Base-by-base conservation (phyloP, 495 filamentous ascomycete species). In the Neurospora discreta region DNA sequence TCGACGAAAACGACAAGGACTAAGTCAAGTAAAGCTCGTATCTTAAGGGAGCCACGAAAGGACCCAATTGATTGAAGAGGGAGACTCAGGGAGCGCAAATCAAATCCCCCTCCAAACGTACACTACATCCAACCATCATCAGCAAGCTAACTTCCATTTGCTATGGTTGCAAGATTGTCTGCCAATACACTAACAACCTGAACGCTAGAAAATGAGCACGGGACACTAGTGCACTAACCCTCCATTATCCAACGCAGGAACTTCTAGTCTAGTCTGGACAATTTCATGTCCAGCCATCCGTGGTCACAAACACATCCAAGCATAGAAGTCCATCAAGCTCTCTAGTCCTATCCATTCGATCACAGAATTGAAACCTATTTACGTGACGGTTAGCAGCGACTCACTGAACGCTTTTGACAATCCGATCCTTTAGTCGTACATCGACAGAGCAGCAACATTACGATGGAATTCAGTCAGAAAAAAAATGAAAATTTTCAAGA, bases 151-250 rank as follows among this genome's bases (percentile, higher is more conserved):
- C 39, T 15, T 40, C 3, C 11, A 3, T 40, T 40, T 40, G 11
- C 39, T 10, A 41, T 41, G 5, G 16, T 41, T 16, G 18, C 44
- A 52, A 23, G 13, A 23, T 5, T 52, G 44, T 23, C 44, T 23
- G 9, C 23, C 44, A 52, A 2, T 23, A 0, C 20, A 26, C 10
- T 52, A 52, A 52, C 44, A 23, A 10, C 1, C 9, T 39, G 10
- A 1, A 0, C 4, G 15, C 1, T 0, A 16, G 16, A 16, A 0
- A 16, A 41, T 16, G 15, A 6, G 2, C 5, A 0, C 13, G 9
- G 9, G 6, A 1, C 10, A 3, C 18, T 52, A 52, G 44, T 2
- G 4, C 1, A 13, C 20, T 52, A 52, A 23, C 20, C 3, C 9
- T 11, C 1, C 1, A 23, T 4, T 23, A 20, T 0, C 9, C 5